Base-by-base conservation (phyloP, 2,329 filamentous ascomycete genomes). In the Aureobasidium uvarum region DNA sequence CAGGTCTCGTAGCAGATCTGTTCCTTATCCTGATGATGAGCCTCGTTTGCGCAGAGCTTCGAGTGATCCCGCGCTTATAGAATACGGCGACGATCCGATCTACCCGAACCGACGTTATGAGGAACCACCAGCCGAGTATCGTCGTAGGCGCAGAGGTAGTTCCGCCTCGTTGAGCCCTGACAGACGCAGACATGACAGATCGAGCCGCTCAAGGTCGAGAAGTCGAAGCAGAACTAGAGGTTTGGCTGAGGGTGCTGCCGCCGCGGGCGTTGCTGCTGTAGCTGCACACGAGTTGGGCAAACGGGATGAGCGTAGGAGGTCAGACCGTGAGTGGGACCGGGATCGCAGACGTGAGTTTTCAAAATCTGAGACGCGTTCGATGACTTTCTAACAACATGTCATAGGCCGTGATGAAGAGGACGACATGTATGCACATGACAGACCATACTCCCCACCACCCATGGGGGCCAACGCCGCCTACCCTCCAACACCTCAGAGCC, bases 71-170 rank as follows among this genome's bases (percentile, higher is more conserved):
- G 81, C 79, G 67, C 76, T 88, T 75, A 86, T 88, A 76, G 85
- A 87, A 73, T 88, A 89, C 74, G 86, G 86, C 69, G 81, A 83
- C 72, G 83, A 85, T 72, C 86, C 85, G 8, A 84, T 88, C 64
- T 81, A 85, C 70, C 82, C 83, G 70, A n/a, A 45, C 20, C 84
- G 84, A 67, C 70, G 77, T 67, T 72, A 74, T 67, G 77, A 78
- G 58, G 76, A 77, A 59, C 77, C 77, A 69, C 77, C 77, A 36
- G 77, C 76, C 50, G 74, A 75, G 55, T 75, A 78, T 66, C 74
- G 77, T 55, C 74, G 81, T 72, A 67, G 77, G 72, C 72, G 80
- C 77, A 71, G 80, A 72, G 69, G 79, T 70, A 76, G 76, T 14
- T 80, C 79, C 18, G 71, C 72, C 51, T 75, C 75, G 33, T 80